Base-by-base conservation (phyloP, 805 yeast species). In the Brettanomyces custersianus region DNA sequence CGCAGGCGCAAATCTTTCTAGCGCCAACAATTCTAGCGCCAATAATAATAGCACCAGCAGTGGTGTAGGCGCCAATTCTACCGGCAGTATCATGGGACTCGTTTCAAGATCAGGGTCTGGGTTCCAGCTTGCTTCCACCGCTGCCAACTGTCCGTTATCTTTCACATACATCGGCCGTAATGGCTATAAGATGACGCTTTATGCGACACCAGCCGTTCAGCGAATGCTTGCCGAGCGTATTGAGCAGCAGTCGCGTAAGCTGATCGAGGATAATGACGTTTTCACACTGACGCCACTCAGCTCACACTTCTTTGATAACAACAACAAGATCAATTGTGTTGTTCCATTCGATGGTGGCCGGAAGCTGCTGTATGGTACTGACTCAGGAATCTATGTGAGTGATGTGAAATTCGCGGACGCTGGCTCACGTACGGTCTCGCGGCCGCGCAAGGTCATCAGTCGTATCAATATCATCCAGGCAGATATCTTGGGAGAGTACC, bases 291-390 rank as follows among this genome's bases (percentile, higher is more conserved):
- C 79, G 13, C 80, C 86, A 41, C 67, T 85, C 37, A 83, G 81
- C 44, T 78, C 85, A 18, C 68, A 81, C 41, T 75, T 76, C 49
- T 88, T 88, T 57, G 86, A 77, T 44, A 74, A 77, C 33, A 68
- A 68, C 16, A 77, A 88, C 52, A 74, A 81, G 41, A 83, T 90
- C 48, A 87, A 85, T 52, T 87, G 96, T 64, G 90, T 87, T 20
- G 87, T 83, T 27, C 94, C 96, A 23, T 81, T 84, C 56, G 95
- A 92, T 52, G 96, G 96, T 36, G 97, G 97, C 16, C 73, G 94
- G 44, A 84, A 88, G 53, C 62, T 88, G 44, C 57, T 92, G 24
- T 88, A 84, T 51, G 97, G 97, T 29, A 87, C 97, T 0, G 95
- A 86, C 52, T 70, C 80, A 1, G 97, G 98, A 4, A 77, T 92